Conservation (phyloP, 495 filamentous ascomycete species). For the Penicillium chermesinum region DNA sequence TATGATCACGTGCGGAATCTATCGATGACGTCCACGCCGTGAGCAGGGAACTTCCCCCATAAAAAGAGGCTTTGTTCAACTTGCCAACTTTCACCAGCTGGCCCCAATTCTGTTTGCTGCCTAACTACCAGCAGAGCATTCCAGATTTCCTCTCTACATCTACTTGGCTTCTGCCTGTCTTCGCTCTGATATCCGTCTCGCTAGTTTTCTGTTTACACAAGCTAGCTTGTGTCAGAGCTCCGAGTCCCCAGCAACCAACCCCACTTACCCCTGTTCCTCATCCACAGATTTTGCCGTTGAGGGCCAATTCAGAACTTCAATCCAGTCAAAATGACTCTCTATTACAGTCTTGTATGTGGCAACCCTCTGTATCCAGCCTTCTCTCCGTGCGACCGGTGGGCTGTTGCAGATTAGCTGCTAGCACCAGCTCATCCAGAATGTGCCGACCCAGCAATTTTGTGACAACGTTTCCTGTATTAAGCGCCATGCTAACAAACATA, state of each 20-base stretch:
- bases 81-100: conserved; percentile 7
- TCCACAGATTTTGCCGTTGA: conserved; percentile 9
- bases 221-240: not conserved
- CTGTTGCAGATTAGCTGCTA: conserved; percentile 20
- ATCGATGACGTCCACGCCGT: conserved; percentile 36
- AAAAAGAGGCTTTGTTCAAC: not conserved
- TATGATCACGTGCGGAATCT: conserved; percentile 17
- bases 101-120: conserved; percentile 9
- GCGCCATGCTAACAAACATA: conserved; percentile 1
- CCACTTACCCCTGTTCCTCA: conserved; percentile 18
- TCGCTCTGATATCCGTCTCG: too few species aligned
- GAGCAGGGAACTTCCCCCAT: conserved; percentile 13
- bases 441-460: not conserved
- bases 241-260: conserved; percentile 13
- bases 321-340: conserved; percentile 83
- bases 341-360: conserved; percentile 87
- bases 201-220: not conserved
- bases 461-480: not conserved
- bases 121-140: conserved; percentile 7
- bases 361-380: not conserved
- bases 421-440: conserved; percentile 5
- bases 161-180: not conserved
- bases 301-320: conserved; percentile 3
- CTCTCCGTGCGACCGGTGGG: not conserved
- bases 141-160: not conserved